phyloP scores from a whole-genome alignment of 148 eudicot species.

The Vaccinium macrocarpon region DNA sequence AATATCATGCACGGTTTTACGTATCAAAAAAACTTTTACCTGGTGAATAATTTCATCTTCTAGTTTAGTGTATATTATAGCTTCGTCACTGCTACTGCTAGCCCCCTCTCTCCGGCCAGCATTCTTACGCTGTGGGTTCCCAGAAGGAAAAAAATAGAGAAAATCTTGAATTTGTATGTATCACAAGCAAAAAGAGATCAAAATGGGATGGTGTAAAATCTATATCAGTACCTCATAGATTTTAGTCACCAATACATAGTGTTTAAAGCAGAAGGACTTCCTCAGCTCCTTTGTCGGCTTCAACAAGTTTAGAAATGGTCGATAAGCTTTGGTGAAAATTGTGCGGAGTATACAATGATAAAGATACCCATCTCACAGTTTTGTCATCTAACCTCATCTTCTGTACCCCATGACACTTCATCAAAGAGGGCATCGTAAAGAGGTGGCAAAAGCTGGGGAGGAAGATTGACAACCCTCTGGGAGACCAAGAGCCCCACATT shows the following conservation, averaged over 20 bases:
- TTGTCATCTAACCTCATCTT: conserved; percentile 79
- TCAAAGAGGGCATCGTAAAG: conserved; percentile 87
- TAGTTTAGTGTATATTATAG: conserved; percentile 62
- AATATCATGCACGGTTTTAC: not conserved
- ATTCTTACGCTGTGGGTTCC: conserved; percentile 45
- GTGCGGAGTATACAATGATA: not conserved
- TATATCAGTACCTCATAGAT: conserved; percentile 66
- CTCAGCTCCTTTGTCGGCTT: conserved; percentile 82
- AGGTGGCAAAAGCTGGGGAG: conserved; percentile 91
- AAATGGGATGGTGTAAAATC: conserved; percentile 1
- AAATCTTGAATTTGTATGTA: not conserved
- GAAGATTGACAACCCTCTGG: conserved; percentile 88
- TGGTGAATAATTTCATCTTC: conserved; percentile 82
- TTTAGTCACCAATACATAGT: conserved; percentile 60
- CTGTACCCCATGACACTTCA: conserved; percentile 86
- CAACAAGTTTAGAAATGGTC: conserved; percentile 20
- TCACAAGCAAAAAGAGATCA: not conserved
- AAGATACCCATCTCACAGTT: conserved; percentile 2
- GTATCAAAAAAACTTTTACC: conserved; percentile 30
- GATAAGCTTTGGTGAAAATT: not conserved
- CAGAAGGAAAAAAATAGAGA: conserved; percentile 7
- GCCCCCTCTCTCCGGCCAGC: conserved; percentile 35
- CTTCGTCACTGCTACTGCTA: conserved; percentile 44
- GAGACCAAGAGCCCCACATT: conserved; percentile 83
- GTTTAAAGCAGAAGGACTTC: conserved; percentile 59